Evolutionary conservation across 208 protist genomes (phyloP).

Genomic region (Leishmania mexicana): DNA sequence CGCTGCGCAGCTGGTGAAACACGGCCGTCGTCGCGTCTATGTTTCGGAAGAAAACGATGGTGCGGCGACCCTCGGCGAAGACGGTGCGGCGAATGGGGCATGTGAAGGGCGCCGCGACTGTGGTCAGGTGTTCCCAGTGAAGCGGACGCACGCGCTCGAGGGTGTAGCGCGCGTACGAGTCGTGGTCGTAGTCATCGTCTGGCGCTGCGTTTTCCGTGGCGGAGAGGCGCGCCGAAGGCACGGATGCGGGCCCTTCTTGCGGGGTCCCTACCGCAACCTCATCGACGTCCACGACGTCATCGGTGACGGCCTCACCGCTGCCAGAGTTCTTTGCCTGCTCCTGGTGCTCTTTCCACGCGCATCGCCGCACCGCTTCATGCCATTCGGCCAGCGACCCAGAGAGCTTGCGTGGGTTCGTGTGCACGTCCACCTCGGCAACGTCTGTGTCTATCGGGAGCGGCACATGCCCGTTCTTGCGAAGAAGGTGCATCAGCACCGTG

Average conservation of each 20-base stretch:
- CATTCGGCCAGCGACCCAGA: constrained; percentile 55
- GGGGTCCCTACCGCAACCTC: neutral
- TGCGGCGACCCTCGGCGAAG: constrained; percentile 61
- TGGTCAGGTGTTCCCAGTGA: constrained; percentile 75
- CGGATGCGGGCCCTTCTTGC: neutral
- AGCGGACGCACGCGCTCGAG: constrained; percentile 69
- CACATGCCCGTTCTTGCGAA: constrained; percentile 66
- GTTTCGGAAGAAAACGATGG: constrained; percentile 69
- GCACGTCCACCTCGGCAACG: constrained; percentile 39
- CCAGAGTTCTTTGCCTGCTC: neutral
- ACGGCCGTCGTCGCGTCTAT: constrained; percentile 80
- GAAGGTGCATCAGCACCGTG: constrained; percentile 57
- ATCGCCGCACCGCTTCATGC: constrained; percentile 13
- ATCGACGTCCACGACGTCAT: neutral
- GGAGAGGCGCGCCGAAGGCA: neutral
- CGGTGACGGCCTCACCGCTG: constrained; percentile 3
- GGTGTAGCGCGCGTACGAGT: constrained; percentile 40
- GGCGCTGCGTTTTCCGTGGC: neutral
- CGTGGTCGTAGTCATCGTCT: constrained; percentile 33
- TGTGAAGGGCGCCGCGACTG: constrained; percentile 76
- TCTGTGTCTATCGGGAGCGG: constrained; percentile 53
- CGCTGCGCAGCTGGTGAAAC: constrained; percentile 68
- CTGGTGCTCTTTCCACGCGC: constrained; percentile 6
- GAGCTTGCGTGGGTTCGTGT: constrained; percentile 48
- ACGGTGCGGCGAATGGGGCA: constrained; percentile 62